Conservation (phyloP, 305 asterid species). For the Fraxinus latifolia region DNA sequence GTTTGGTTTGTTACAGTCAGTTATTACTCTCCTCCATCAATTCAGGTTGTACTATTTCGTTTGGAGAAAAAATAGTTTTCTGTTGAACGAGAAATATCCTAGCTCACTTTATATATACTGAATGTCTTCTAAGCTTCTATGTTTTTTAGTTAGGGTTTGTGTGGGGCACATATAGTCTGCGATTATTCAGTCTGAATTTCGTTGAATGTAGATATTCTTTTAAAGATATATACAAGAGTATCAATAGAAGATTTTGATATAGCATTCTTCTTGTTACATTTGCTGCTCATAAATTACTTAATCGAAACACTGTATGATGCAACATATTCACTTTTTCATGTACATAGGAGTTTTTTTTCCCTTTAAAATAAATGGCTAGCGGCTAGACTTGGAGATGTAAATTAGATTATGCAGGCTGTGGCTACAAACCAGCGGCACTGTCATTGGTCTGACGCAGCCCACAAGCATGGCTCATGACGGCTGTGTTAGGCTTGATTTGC, state of each 20-base stretch:
- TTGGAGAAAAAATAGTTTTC: neutral
- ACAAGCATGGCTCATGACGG: too few relatives aligned
- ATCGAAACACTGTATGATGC: too few relatives aligned
- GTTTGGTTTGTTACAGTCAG: neutral
- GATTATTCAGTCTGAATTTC: conserved; percentile 12
- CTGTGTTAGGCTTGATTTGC: too few relatives aligned
- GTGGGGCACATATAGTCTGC: conserved; percentile 12
- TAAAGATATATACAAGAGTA: conserved; percentile 15
- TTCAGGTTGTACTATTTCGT: neutral
- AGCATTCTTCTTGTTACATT: neutral
- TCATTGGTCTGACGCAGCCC: too few relatives aligned
- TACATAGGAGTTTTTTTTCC: too few relatives aligned
- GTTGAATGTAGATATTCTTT: conserved; percentile 28
- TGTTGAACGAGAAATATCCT: neutral
- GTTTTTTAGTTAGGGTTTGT: neutral
- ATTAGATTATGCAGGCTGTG: too few relatives aligned
- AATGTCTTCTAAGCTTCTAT: neutral
- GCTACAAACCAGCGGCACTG: too few relatives aligned
- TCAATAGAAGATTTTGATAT: conserved; percentile 25
- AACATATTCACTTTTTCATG: too few relatives aligned
- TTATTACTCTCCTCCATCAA: neutral
- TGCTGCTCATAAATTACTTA: too few relatives aligned
- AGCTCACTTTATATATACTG: conserved; percentile 3
- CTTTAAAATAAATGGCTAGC: too few relatives aligned
- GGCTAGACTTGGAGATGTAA: too few relatives aligned